Evolutionary conservation across 177 flowering plant genomes (phyloP), one percentile per base, ranked within the genome.

Genomic region (Viscum album): DNA sequence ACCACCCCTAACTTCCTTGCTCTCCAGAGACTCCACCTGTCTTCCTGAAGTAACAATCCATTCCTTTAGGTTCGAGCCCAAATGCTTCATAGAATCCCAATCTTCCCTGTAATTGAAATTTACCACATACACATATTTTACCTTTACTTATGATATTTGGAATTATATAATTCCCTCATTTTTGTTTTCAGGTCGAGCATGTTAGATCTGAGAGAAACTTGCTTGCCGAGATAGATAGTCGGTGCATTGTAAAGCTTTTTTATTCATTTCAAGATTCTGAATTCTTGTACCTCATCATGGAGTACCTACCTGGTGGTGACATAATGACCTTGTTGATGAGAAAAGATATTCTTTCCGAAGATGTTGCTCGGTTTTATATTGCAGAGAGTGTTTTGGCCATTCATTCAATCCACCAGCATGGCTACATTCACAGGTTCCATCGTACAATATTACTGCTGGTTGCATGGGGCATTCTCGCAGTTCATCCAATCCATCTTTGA

Each of bases 271-370:
- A 89, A 84, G 97, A 89, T 82, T 86, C 93, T 35, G 92, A 83
- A 66, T 91, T 76, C 79, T 78, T 91, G 73, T 91, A 91, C 79
- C 96, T 91, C 66, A 91, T 91, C 72, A 91, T 91, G 97, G 97
- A 91, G 81, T 91, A 91, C 81, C 78, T 91, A 77, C 97, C 97
- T 73, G 96, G 97, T 74, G 97, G 97, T 73, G 97, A 91, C 78
- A 85, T 91, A 68, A 89, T 91, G 96, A 88, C 93, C 61, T 81
- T 89, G 67, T 73, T 91, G 71, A 88, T 91, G 96, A 89, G 96
- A 75, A 87, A 86, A 77, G 89, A 89, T 75, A 70, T 83, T 75
- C 89, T 91, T 69, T 84, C 91, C 36, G 97, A 89, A 76, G 88
- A 86, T 78, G 90, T 88, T 77, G 84, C 96, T 26, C 84, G 89